Base-by-base conservation (phyloP, 345 rosid genomes). In the Eutrema yunnanense region DNA sequence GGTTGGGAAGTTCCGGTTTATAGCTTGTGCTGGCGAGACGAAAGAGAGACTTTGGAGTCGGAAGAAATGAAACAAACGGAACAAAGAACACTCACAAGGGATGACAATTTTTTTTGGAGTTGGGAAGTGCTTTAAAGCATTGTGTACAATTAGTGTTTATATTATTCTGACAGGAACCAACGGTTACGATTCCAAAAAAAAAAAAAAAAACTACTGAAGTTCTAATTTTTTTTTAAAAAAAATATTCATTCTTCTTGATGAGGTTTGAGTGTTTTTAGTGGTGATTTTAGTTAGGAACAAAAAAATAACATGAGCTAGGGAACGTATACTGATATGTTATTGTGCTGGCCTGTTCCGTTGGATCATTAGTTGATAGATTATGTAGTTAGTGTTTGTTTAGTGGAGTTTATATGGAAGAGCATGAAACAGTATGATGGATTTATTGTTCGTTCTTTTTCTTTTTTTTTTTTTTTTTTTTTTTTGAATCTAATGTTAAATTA, bases 141-240 rank as follows among this genome's bases (percentile, higher is more conserved):
- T 67, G 56, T 74, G 78, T 74, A 67, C 78, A 75, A 75, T 52
- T 75, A 75, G 79, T 75, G 79, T 75, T 75, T 52, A 75, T 68
- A 75, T 75, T 51, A 67, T 67, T 67, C 73, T 46, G 73, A 60
- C 68, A 58, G 73, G 55, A 19, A 58, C 42, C 59, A 29, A 6
- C 55, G 32, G 56, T 63, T 54, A 54, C 64, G 38, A 2, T 56
- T 44, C 72, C 65, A 37, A 11, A 50, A 44, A 26, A 33, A 47
- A 33, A 19, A 61, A 41, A 30, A 9, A 42, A 53, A 64, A 40
- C 3, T 57, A 47, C 32, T 61, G 52, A 62, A 69, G 65, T 54
- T 69, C 65, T 69, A 54, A 75, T 69, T 62, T 43, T 42, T 75
- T 54, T 62, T 75, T 0, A 19, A 16, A 16, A 16, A 16, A 16